Evolutionary conservation across 305 asterid genomes (phyloP).

Genomic region (Solanum hybrid): DNA sequence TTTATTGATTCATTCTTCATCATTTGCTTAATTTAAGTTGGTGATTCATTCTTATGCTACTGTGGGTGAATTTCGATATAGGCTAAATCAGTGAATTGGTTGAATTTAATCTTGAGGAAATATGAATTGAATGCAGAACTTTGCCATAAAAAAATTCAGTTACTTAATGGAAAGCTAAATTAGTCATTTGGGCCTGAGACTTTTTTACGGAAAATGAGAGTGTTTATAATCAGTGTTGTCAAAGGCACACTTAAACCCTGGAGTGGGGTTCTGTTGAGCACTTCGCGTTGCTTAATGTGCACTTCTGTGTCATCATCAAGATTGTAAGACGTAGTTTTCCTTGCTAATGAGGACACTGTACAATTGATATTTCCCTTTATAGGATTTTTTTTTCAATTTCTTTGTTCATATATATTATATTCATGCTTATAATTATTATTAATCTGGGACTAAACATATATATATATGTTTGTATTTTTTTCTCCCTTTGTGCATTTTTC

Average conservation of each 20-base stretch:
- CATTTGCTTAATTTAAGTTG: neutral
- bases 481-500: neutral
- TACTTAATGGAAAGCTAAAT: neutral
- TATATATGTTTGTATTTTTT: too few relatives aligned
- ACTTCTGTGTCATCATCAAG: neutral
- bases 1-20: neutral
- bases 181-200: neutral
- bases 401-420: neutral
- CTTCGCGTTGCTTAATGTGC: neutral
- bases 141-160: neutral
- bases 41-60: neutral
- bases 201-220: neutral
- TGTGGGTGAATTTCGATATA: neutral
- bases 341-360: neutral
- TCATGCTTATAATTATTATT: neutral
- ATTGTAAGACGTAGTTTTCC: neutral
- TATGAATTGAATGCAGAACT: neutral
- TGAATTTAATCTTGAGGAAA: neutral
- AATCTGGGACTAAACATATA: neutral
- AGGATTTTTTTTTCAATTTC: neutral
- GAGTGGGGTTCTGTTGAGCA: neutral
- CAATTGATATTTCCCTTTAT: neutral
- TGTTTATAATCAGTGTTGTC: neutral
- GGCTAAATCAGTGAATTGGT: neutral
- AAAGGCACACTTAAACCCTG: neutral